These are phyloP conservation scores for Lactifluus pinguis DNA, from an alignment of 768 basidiomycete genomes.

Conservation along the genomic window DNA sequence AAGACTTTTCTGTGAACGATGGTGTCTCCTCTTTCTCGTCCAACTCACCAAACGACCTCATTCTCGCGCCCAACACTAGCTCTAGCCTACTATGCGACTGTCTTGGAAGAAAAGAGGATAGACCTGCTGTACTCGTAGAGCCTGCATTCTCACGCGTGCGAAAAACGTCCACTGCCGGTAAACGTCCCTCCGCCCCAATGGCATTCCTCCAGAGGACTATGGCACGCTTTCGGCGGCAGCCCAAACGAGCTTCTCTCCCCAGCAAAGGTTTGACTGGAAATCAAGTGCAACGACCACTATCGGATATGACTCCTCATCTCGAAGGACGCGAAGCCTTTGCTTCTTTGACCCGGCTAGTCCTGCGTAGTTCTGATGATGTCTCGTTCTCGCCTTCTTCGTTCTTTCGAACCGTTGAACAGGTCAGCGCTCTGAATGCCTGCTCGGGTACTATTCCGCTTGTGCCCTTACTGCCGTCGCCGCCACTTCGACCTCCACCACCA, in stretches of 20 bases:
- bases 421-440: not conserved
- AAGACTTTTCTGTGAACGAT: not conserved
- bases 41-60: not conserved
- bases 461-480: not conserved
- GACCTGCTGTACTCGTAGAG: not conserved
- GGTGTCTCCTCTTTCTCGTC: not conserved
- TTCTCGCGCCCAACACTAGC: not conserved
- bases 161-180: not conserved
- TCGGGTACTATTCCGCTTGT: not conserved
- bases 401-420: constrained; percentile 12
- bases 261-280: not conserved
- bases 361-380: constrained; percentile 1
- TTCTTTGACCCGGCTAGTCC: constrained; percentile 9
- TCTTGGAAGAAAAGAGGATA: not conserved
- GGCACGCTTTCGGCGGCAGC: constrained; percentile 2
- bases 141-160: not conserved
- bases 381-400: constrained; percentile 15
- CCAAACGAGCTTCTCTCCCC: not conserved
- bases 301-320: not conserved
- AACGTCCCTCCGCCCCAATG: constrained; percentile 1
- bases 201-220: constrained; percentile 9
- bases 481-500: not conserved
- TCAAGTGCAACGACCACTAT: not conserved
- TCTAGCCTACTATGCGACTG: not conserved
- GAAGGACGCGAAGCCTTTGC: not conserved